Percentiles rank a stretch among this genome's conserved stretches.
Conservation (phyloP, 192 early-diverging fungal species). For the Coemansia sp. region DNA sequence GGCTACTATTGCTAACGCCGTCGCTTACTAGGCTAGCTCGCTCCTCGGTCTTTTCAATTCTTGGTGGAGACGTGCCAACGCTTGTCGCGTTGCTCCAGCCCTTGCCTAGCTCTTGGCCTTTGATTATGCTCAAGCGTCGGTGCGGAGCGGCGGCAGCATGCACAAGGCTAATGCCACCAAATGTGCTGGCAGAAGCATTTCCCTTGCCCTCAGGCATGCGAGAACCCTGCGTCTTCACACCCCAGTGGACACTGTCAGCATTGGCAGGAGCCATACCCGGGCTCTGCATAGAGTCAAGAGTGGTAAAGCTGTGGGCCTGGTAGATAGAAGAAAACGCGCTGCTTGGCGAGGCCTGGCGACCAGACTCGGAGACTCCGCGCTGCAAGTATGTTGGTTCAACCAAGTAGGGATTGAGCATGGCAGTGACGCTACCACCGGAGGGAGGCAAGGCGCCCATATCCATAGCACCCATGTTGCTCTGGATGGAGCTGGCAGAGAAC, state of each 20-base stretch:
- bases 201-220: neutral
- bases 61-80: neutral
- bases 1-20: neutral
- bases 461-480: conserved; percentile 3
- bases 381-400: conserved; percentile 36
- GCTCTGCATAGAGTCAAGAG: neutral
- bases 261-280: neutral
- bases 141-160: conserved; percentile 11
- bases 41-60: neutral
- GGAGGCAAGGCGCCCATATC: conserved; percentile 1
- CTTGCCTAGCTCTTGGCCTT: conserved; percentile 27
- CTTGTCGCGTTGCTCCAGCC: neutral
- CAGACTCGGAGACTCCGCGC: conserved; percentile 41
- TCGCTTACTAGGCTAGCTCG: neutral
- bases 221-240: neutral
- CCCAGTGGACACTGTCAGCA: neutral
- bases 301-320: conserved; percentile 17
- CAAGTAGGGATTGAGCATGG: conserved; percentile 10
- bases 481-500: neutral
- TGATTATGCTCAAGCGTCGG: conserved; percentile 33
- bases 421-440: neutral
- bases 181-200: neutral
- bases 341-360: conserved; percentile 16
- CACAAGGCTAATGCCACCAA: neutral
- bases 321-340: conserved; percentile 12